Base-by-base conservation (phyloP, 345 rosid genomes). In the Noccaea caerulescens region DNA sequence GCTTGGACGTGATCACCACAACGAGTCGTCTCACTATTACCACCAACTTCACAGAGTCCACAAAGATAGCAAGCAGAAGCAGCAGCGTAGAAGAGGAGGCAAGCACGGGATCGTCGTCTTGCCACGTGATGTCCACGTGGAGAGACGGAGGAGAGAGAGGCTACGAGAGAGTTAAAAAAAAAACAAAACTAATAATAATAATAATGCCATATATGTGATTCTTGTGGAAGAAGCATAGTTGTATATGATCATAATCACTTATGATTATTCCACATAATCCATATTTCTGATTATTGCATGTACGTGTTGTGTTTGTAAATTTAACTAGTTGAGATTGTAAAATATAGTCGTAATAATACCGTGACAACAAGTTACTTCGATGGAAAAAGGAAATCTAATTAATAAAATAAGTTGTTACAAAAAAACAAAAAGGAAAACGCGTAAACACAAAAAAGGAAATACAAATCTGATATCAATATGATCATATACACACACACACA, bases 21-120 rank as follows among this genome's bases (percentile, higher is more conserved):
- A 80, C 16, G 30, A 27, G 30, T 27, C 30, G 30, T 30, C 65
- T 54, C 85, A 86, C 57, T 81, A 82, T 62, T 70, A 84, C 75
- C 52, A 80, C 52, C 64, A 80, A 68, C 86, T 81, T 72, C 96
- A 82, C 77, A 80, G 78, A 37, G 84, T 86, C 56, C 80, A 77
- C 46, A 83, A 79, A 80, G 84, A 85, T 59, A 72, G 79, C 45
- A 86, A 63, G 46, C 53, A 70, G 50, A 88, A 71, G 77, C 78
- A 71, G 77, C 78, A 81, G 53, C 76, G 84, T 20, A 73, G 70
- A 13, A 70, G 74, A 59, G 10, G 33, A 14, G 10, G 51, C 41
- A 44, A 64, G 56, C 76, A 63, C 9, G 66, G 59, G 50, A 14
- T 55, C 13, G 50, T 43, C 13, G 8, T 27, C 30, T 27, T 54